Percentiles rank a stretch among this genome's conserved stretches.
These are phyloP conservation scores for Chalara sp. DNA, from an alignment of 2,329 filamentous ascomycete species.

Conservation along the genomic window DNA sequence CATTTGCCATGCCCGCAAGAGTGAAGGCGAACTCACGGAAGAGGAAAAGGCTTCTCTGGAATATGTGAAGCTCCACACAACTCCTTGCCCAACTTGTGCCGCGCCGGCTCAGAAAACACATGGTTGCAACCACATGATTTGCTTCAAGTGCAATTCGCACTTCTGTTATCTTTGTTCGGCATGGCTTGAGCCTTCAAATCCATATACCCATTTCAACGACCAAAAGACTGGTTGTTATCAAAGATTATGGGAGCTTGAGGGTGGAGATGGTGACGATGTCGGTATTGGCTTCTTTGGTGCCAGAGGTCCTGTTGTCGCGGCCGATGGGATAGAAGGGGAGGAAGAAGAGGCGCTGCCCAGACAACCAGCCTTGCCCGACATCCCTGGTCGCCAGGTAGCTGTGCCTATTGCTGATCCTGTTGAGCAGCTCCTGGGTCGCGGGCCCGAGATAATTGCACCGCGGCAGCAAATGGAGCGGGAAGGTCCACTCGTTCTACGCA, in stretches of 20 bases:
- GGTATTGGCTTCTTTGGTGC: conserved; percentile 21
- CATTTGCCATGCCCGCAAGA: conserved; percentile 60
- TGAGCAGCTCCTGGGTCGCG: conserved; percentile 6
- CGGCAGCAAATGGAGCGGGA: conserved; percentile 21
- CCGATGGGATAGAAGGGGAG: conserved; percentile 7
- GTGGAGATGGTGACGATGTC: conserved; percentile 56
- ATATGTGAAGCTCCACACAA: conserved; percentile 75
- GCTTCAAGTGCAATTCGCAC: conserved; percentile 81
- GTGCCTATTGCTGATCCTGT: conserved; percentile 1
- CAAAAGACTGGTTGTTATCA: conserved; percentile 66
- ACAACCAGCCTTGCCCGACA: background rate
- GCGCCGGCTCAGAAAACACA: conserved; percentile 83
- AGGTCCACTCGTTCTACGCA: conserved; percentile 26
- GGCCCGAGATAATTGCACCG: conserved; percentile 9
- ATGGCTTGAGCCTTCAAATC: conserved; percentile 77
- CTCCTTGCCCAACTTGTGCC: conserved; percentile 81
- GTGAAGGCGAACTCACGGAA: conserved; percentile 64
- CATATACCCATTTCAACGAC: conserved; percentile 84
- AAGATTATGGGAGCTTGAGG: conserved; percentile 84
- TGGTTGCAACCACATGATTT: conserved; percentile 97
- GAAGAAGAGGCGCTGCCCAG: conserved; percentile 1
- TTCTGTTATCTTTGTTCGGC: conserved; percentile 91
- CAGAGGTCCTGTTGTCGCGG: conserved; percentile 2
- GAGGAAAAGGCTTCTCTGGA: conserved; percentile 84
- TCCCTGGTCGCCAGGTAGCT: conserved; percentile 1